Evolutionary conservation across 495 filamentous ascomycete species (phyloP).

Genomic region (Diplogelasinospora grovesii): DNA sequence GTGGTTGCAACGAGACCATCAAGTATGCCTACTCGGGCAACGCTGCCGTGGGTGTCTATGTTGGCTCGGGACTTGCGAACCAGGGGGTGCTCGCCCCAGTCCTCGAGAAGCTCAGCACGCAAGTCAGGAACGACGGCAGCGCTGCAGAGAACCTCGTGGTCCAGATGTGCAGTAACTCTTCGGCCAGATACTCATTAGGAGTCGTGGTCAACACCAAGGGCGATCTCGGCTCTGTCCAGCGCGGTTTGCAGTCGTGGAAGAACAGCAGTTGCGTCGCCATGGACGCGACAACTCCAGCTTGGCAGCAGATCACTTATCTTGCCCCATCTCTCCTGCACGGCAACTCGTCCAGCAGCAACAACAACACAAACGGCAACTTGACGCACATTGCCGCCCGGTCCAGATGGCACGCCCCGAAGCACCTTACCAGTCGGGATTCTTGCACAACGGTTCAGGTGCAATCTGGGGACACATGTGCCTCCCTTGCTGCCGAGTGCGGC

Average conservation of each 20-base stretch:
- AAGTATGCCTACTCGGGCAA: too few relatives aligned
- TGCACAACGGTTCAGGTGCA: constrained; percentile 20
- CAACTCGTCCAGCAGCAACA: neutral
- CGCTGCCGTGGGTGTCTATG: too few relatives aligned
- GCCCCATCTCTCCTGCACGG: neutral
- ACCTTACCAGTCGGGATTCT: too few relatives aligned
- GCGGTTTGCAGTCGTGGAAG: too few relatives aligned
- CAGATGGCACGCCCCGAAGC: constrained; percentile 1
- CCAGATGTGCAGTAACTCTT: too few relatives aligned
- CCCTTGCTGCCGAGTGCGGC: constrained; percentile 34
- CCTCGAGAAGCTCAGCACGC: too few relatives aligned
- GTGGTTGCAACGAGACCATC: too few relatives aligned
- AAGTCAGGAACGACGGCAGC: constrained; percentile 15
- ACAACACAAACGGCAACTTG: neutral
- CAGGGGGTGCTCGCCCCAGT: too few relatives aligned
- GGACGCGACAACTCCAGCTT: constrained; percentile 26
- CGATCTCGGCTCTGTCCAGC: too few relatives aligned
- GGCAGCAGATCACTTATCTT: constrained; percentile 30
- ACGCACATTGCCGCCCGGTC: neutral
- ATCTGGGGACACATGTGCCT: constrained; percentile 30
- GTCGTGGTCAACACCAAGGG: too few relatives aligned
- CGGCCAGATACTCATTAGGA: constrained; percentile 29
- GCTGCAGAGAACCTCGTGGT: too few relatives aligned
- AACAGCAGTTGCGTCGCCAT: constrained; percentile 25
- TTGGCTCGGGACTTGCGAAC: too few relatives aligned